Conservation (phyloP, 345 rosid species). For the Salix exigua region DNA sequence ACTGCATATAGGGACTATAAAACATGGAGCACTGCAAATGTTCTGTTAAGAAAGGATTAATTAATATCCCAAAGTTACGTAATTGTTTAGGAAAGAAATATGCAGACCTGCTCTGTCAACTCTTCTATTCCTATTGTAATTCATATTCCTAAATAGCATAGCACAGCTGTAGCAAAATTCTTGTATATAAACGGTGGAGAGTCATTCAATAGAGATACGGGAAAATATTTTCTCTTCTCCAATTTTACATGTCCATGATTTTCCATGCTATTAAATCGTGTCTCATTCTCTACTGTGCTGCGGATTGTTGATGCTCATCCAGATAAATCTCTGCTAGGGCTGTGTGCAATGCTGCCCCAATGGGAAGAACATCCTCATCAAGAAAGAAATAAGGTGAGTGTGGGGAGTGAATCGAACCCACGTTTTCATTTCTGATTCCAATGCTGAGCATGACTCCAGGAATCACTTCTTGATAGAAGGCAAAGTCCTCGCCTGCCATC, state of each 20-base stretch:
- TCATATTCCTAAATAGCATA: too few species aligned
- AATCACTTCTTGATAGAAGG: conserved; percentile 67
- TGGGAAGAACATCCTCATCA: conserved; percentile 73
- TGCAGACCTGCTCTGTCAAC: too few species aligned
- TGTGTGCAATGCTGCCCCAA: conserved; percentile 68
- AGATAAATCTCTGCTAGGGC: conserved; percentile 65
- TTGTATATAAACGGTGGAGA: too few species aligned
- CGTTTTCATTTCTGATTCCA: conserved; percentile 63
- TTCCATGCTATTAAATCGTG: background rate
- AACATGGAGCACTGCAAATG: background rate
- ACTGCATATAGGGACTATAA: background rate
- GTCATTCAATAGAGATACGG: too few species aligned
- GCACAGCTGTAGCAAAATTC: too few species aligned
- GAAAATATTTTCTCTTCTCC: too few species aligned
- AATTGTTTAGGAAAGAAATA: too few species aligned
- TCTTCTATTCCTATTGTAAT: too few species aligned
- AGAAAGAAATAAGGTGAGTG: conserved; percentile 76
- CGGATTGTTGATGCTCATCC: conserved; percentile 39
- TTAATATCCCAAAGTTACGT: too few species aligned
- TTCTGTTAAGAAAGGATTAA: too few species aligned
- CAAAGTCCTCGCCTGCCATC: conserved; percentile 86
- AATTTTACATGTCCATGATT: background rate
- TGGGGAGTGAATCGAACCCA: conserved; percentile 58
- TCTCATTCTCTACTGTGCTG: conserved; percentile 3
- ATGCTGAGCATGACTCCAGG: conserved; percentile 68